These are phyloP conservation scores for Cryptococcus wingfieldii DNA, from an alignment of 1,284 basidiomycete genomes.

Conservation along the genomic window DNA sequence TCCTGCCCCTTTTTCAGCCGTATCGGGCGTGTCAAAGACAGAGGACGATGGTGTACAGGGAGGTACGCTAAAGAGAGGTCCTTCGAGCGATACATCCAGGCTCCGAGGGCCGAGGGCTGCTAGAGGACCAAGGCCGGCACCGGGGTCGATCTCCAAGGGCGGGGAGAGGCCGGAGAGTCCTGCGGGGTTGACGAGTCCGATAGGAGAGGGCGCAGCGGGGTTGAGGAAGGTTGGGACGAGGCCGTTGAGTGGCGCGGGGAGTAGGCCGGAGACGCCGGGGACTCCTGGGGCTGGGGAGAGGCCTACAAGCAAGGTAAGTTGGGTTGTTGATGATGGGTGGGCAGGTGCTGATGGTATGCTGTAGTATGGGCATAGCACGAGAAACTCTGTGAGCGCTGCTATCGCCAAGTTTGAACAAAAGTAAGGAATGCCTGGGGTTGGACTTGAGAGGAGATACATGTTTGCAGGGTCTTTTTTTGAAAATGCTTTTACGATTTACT, in stretches of 20 bases:
- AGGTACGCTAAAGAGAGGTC: slow-evolving; percentile 48
- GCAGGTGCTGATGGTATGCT: neutral
- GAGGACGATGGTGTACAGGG: slow-evolving; percentile 21
- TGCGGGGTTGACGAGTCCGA: neutral
- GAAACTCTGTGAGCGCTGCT: slow-evolving; percentile 27
- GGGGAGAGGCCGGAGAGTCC: slow-evolving; percentile 4
- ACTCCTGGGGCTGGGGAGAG: slow-evolving; percentile 2
- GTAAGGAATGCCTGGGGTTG: no score
- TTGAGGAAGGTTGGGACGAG: slow-evolving; percentile 2
- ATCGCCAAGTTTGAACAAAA: slow-evolving; percentile 27
- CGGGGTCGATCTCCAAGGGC: slow-evolving; percentile 11
- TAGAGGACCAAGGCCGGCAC: slow-evolving; percentile 36
- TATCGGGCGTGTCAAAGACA: slow-evolving; percentile 2
- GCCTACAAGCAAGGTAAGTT: neutral
- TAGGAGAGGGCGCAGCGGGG: neutral
- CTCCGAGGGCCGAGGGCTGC: slow-evolving; percentile 42
- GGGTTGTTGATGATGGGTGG: neutral
- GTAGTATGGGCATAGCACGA: slow-evolving; percentile 16
- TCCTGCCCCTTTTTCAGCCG: slow-evolving; percentile 9
- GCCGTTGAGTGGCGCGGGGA: slow-evolving; percentile 8
- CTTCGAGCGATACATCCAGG: slow-evolving; percentile 52
- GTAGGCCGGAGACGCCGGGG: slow-evolving; percentile 3
- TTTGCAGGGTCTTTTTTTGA: no score
- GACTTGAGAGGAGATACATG: no score
- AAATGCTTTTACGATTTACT: no score